Base-by-base conservation (phyloP, 2,329 filamentous ascomycete species). In the Thelonectria rubi region DNA sequence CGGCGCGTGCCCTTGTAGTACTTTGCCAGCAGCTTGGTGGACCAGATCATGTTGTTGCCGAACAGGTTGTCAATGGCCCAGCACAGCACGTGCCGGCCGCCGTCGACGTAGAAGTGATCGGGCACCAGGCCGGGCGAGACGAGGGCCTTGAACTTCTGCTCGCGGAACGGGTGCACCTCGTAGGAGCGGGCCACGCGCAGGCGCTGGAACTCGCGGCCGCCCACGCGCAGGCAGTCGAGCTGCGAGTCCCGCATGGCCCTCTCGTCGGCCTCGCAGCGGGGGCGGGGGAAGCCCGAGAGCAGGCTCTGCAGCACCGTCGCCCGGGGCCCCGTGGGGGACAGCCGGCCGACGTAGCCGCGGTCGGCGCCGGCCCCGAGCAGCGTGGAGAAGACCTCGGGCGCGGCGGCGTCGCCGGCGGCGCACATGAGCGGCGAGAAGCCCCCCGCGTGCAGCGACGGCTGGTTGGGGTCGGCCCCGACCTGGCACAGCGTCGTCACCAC, bases 31-130 rank as follows among this genome's bases (percentile, higher is more conserved):
- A 55, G 9, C 2, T 54, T 46, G n/a, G 37, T 37, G 18, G 58
- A 58, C 51, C 53, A 45, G 2, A 21, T 24, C 20, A 63, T 15
- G n/a, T 53, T 32, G 11, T 39, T 7, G 0, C 39, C n/a, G 18
- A 46, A 34, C 2, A 63, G 37, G 15, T 48, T 54, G n/a, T 58
- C 58, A 6, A 62, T 57, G 4, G 62, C 62, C 58, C 58, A 62
- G 26, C 51, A 48, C 11, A 64, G 18, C n/a, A 58, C 7, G 20
- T 47, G 49, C 3, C 39, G 49, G 2, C 61, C 57, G 9, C 47
- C 43, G 0, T 18, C 26, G 15, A 26, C 50, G 15, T 57, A 42
- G 18, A 57, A 57, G 11, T 48, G 30, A 11, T 8, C 14, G 3
- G n/a, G 39, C 0, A 17, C 37, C 2, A 47, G 3, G 3, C 24